phyloP scores from a whole-genome alignment of 2,329 filamentous ascomycete species.

The Aaosphaeria pasadenensis region DNA sequence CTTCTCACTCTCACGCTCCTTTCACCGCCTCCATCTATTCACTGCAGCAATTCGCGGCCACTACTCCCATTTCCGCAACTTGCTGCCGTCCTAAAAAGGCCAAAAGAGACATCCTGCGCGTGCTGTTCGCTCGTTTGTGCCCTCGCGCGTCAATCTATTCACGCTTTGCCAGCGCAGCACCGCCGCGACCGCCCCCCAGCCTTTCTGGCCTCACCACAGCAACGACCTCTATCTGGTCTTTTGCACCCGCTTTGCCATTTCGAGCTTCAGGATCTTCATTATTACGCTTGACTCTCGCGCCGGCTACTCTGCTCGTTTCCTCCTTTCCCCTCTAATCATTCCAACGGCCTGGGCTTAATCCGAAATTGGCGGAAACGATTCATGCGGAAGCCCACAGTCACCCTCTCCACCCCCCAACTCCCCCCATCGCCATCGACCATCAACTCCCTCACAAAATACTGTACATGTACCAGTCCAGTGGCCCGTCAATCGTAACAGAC shows the following conservation, averaged over 20 bases:
- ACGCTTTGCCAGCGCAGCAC: constrained; percentile 32
- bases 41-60: neutral
- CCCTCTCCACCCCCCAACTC: constrained; percentile 15
- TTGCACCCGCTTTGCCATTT: constrained; percentile 24
- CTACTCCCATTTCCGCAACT: neutral
- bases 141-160: constrained; percentile 10
- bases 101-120: constrained; percentile 1
- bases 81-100: neutral
- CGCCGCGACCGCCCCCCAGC: constrained; percentile 28
- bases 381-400: constrained; percentile 32
- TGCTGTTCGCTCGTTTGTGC: constrained; percentile 13
- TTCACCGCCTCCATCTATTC: constrained; percentile 5
- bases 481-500: too few relatives aligned
- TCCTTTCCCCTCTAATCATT: constrained; percentile 37
- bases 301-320: constrained; percentile 12
- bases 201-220: constrained; percentile 29
- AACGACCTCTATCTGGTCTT: constrained; percentile 35
- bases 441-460: constrained; percentile 11
- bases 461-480: too few relatives aligned
- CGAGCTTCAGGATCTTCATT: constrained; percentile 29
- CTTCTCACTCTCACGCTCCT: constrained; percentile 1
- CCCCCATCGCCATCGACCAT: too few relatives aligned
- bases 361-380: constrained; percentile 32
- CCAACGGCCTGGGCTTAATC: constrained; percentile 29
- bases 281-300: constrained; percentile 28